These are phyloP conservation scores for Tylopilus sp. DNA, from an alignment of 768 basidiomycete genomes.

Conservation along the genomic window DNA sequence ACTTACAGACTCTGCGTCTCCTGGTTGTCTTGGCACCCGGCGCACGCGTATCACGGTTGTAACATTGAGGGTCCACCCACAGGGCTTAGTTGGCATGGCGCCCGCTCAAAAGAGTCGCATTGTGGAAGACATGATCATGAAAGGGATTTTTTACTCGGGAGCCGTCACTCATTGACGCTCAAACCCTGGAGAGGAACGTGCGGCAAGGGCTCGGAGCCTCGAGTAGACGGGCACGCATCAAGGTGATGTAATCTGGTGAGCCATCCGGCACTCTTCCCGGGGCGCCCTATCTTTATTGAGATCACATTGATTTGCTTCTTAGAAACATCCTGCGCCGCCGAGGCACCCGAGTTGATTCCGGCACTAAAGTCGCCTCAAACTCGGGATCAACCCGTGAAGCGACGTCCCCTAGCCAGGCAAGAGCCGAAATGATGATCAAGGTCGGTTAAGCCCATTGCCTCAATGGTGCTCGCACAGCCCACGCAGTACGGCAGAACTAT, in stretches of 20 bases:
- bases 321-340: background rate
- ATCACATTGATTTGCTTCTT: too few relatives aligned
- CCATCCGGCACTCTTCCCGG: background rate
- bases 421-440: background rate
- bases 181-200: too few relatives aligned
- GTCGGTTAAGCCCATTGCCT: background rate
- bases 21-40: too few relatives aligned
- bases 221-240: background rate
- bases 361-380: background rate
- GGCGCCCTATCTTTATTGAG: background rate
- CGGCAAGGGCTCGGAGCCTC: background rate
- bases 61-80: too few relatives aligned
- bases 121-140: too few relatives aligned
- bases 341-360: background rate
- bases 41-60: too few relatives aligned
- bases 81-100: too few relatives aligned
- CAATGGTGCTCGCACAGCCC: background rate
- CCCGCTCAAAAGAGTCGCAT: too few relatives aligned
- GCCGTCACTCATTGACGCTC: too few relatives aligned
- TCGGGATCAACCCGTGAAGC: background rate
- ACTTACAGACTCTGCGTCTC: too few relatives aligned
- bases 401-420: background rate
- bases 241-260: background rate
- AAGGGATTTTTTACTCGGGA: too few relatives aligned
- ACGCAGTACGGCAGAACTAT: too few relatives aligned